These are phyloP conservation scores for Gaertneriomyces sp. DNA, from an alignment of 192 early-diverging fungal species.

Conservation along the genomic window DNA sequence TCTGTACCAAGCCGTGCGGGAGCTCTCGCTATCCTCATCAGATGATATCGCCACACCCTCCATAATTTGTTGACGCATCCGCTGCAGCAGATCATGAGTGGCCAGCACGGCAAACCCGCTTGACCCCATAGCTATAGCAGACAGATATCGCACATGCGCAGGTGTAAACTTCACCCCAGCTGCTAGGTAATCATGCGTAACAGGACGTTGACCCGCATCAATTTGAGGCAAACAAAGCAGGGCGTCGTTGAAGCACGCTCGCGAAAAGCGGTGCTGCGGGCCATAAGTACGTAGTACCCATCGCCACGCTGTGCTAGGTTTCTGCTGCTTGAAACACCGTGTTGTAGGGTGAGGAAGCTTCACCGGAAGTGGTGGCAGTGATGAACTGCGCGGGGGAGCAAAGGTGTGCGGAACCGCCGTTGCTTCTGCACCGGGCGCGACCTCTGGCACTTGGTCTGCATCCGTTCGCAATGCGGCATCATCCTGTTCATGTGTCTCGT, in stretches of 20 bases:
- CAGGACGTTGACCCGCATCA: slow-evolving; percentile 5
- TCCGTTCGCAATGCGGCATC: background rate
- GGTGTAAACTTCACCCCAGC: slow-evolving; percentile 16
- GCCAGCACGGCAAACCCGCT: slow-evolving; percentile 13
- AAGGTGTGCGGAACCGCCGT: background rate
- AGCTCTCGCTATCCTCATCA: too few species aligned
- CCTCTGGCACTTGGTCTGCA: background rate
- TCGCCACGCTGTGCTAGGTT: slow-evolving; percentile 23
- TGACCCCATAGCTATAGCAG: slow-evolving; percentile 11
- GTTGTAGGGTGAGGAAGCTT: background rate
- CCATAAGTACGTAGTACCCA: slow-evolving; percentile 30
- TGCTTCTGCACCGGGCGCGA: background rate
- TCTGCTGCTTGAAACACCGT: slow-evolving; percentile 19
- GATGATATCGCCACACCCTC: background rate
- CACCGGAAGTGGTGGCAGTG: background rate
- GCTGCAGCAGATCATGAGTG: slow-evolving; percentile 20
- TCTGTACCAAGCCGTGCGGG: too few species aligned
- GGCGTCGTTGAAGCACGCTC: slow-evolving; percentile 25
- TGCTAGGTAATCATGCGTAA: slow-evolving; percentile 22
- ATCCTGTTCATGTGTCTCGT: background rate
- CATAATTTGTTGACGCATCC: slow-evolving; percentile 12
- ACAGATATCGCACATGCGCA: slow-evolving; percentile 20
- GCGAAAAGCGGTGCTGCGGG: slow-evolving; percentile 20
- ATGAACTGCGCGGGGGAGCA: background rate
- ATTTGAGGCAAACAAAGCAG: slow-evolving; percentile 10